These are phyloP conservation scores for Stipa capillata DNA, from an alignment of 176 grass and related monocot genomes.

Conservation along the genomic window DNA sequence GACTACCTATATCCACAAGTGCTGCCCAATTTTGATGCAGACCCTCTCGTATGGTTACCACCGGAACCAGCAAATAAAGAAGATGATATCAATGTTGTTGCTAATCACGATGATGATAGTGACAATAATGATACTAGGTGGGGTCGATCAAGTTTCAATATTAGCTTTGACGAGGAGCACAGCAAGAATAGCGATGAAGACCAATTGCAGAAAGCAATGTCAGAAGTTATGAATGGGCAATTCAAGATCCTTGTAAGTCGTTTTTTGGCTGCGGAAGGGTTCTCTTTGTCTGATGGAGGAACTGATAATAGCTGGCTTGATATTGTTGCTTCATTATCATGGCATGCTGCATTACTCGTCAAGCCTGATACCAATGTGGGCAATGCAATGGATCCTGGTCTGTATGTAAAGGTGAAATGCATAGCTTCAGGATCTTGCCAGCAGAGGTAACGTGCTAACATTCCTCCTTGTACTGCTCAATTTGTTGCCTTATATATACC, in stretches of 20 bases:
- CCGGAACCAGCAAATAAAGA: conserved; percentile 63
- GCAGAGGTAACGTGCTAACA: conserved; percentile 55
- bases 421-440: conserved; percentile 59
- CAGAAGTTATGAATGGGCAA: conserved; percentile 88
- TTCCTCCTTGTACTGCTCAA: neutral
- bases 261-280: conserved; percentile 75
- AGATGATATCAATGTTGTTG: conserved; percentile 43
- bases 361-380: conserved; percentile 78
- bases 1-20: conserved; percentile 28
- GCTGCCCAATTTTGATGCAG: conserved; percentile 45
- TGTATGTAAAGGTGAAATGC: conserved; percentile 91
- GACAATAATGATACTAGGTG: conserved; percentile 30
- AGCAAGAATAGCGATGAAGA: conserved; percentile 38
- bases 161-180: conserved; percentile 15
- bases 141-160: conserved; percentile 37
- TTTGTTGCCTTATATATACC: neutral
- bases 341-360: conserved; percentile 69
- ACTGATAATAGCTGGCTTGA: conserved; percentile 59
- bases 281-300: conserved; percentile 35
- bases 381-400: conserved; percentile 86
- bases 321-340: conserved; percentile 72
- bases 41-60: conserved; percentile 65
- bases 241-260: conserved; percentile 72
- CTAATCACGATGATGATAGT: conserved; percentile 39
- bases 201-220: conserved; percentile 67